Base-by-base conservation (phyloP, 805 yeast species). In the Isabelozyma pseudorhagii region DNA sequence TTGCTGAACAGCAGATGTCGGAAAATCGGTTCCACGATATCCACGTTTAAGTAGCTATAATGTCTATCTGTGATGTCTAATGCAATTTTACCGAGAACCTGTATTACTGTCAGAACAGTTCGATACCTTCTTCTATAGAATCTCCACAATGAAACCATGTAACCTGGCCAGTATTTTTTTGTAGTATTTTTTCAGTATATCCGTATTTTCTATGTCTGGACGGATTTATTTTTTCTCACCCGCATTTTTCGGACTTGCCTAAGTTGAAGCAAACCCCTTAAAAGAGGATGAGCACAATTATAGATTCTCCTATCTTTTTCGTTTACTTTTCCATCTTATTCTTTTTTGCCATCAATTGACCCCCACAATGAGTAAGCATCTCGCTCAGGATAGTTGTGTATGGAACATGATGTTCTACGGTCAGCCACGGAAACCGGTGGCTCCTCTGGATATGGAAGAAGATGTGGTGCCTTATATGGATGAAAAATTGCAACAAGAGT, bases 11-110 rank as follows among this genome's bases (percentile, higher is more conserved):
- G 62, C 81, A 83, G 54, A 83, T 75, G 40, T 78, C 79, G 31
- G 96, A 90, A 58, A 85, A 81, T 29, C 72, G 91, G 57, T 89
- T 85, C 65, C 78, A 75, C 48, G 77, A 79, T 51, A 81, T 86
- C 2, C 52, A 59, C 18, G 50, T 47, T 13, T 31, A 13, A 31
- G 25, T 21, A 21, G 25, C 25, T 21, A 21, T 21, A 21, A 6
- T 3, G 6, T 21, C 25, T 21, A 21, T 21, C 25, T 21, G 25
- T 21, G 25, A 6, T 21, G 25, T 21, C 25, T 21, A 21, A 21
- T 5, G 25, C 5, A 21, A 21, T 21, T 5, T 21, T 4, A 2
- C 5, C 25, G 6, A 21, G 6, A 5, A 4, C 6, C 25, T 6
- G 6, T 21, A 4, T 21, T 21, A 6, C 5, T 21, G 25, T 21